Conservation (phyloP, 345 rosid genomes). For the Salix dunnii region DNA sequence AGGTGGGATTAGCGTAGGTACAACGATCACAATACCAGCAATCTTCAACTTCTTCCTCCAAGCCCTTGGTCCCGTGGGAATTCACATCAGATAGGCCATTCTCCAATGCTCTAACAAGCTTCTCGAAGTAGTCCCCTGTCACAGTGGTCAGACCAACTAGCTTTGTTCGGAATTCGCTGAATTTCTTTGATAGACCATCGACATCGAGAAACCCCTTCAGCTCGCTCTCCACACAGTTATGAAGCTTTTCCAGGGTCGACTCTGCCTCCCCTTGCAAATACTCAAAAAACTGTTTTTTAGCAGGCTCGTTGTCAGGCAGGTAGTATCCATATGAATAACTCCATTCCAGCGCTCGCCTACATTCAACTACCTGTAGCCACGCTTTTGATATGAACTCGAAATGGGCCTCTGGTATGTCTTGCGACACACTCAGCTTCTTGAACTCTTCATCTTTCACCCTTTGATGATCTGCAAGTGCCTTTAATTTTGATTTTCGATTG, state of each 20-base stretch:
- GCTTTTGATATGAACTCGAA: constrained; percentile 27
- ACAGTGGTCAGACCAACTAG: constrained; percentile 17
- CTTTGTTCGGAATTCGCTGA: constrained; percentile 13
- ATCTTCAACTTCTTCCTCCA: background rate
- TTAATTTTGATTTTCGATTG: constrained; percentile 20
- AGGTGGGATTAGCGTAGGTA: constrained; percentile 6
- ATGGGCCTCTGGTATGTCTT: background rate
- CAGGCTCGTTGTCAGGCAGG: constrained; percentile 8
- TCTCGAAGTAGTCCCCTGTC: constrained; percentile 30
- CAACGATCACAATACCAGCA: constrained; percentile 18
- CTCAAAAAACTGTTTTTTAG: constrained; percentile 35
- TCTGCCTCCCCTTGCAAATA: constrained; percentile 43
- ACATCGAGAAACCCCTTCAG: constrained; percentile 10
- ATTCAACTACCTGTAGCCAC: constrained; percentile 34
- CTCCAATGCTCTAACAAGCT: constrained; percentile 35
- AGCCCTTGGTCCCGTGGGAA: constrained; percentile 2
- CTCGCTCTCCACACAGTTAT: constrained; percentile 29
- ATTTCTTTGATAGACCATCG: background rate
- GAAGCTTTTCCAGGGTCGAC: constrained; percentile 32
- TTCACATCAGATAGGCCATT: constrained; percentile 36
- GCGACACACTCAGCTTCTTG: constrained; percentile 1
- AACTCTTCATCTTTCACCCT: background rate
- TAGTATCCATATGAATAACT: constrained; percentile 37
- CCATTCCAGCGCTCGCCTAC: constrained; percentile 36
- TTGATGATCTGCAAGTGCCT: constrained; percentile 12